Evolutionary conservation across 306 rosid species (phyloP), one percentile per base, ranked within the genome.

Genomic region (Dicorynia guianensis): DNA sequence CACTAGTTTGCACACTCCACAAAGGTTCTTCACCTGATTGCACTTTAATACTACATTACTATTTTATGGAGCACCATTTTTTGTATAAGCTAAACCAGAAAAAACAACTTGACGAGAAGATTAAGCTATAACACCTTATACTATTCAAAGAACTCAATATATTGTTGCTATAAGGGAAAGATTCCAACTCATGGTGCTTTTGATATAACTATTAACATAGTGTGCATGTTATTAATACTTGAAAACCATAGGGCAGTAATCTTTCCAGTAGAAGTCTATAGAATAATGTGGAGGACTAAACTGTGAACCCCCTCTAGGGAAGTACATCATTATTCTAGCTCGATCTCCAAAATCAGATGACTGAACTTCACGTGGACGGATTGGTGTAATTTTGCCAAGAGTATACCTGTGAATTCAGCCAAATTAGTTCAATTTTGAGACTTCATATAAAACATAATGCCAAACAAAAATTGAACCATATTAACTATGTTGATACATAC

Each of bases 211-310:
- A 61, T 49, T 39, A 25, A 56, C 66, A 78, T 43, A 47, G 61
- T 54, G 60, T 25, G 20, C 60, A 35, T 67, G 81, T 59, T 59
- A 79, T 25, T 39, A 76, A 74, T 89, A 95, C 99, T 97, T 92
- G 83, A 96, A 96, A 76, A 96, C 99, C 98, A 96, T 92, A 34
- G 99, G 99, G 73, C 99, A 96, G 80, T 96, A 96, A 71, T 96
- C 99, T 83, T 96, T 96, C 99, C 99, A 96, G 75, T 84, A 76
- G 79, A 96, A 96, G 80, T 92, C 92, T 17, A 89, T 36, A 63
- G 99, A 96, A 77, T 52, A 35, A 74, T 96, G 99, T 20, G 99
- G 93, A 81, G 99, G 99, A 61, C 97, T 96, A 75, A 87, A 85
- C 76, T 85, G 96, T 43, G 99, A 92, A 53, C 99, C 99, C 73